Evolutionary conservation across 2,329 filamentous ascomycete species (phyloP).

Genomic region (Alternaria ethzedia): DNA sequence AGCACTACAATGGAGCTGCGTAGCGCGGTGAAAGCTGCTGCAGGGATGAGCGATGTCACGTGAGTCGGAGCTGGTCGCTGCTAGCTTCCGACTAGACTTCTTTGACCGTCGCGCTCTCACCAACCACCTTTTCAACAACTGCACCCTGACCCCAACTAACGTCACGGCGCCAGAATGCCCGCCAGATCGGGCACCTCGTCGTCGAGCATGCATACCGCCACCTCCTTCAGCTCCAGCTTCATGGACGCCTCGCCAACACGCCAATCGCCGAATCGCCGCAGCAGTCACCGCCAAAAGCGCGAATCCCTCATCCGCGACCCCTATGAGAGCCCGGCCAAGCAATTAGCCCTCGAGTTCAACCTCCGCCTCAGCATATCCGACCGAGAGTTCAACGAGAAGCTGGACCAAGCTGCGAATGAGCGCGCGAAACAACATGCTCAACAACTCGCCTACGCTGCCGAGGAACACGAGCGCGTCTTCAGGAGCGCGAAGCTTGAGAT

Average conservation of each 20-base stretch:
- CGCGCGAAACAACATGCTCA: constrained; percentile 68
- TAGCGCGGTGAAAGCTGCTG: constrained; percentile 9
- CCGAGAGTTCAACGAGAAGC: constrained; percentile 60
- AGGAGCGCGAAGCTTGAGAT: constrained; percentile 61
- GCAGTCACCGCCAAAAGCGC: constrained; percentile 29
- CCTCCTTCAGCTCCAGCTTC: constrained; percentile 42
- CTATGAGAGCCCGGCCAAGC: constrained; percentile 44
- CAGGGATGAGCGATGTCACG: constrained; percentile 23
- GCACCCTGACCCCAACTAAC: constrained; percentile 9
- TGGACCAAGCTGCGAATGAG: constrained; percentile 68
- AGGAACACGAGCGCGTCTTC: constrained; percentile 70
- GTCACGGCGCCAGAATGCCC: constrained; percentile 31
- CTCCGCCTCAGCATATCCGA: constrained; percentile 52
- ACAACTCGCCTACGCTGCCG: constrained; percentile 69
- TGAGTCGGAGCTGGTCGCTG: constrained; percentile 12
- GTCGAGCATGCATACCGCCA: constrained; percentile 43
- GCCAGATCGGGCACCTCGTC: constrained; percentile 42
- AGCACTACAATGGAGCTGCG: background rate
- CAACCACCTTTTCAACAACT: constrained; percentile 30
- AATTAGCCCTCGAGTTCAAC: constrained; percentile 51
- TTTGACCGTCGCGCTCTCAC: constrained; percentile 22
- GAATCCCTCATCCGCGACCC: constrained; percentile 29
- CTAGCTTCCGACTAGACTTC: constrained; percentile 7
- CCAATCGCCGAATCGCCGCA: constrained; percentile 41
- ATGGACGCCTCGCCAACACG: constrained; percentile 38